Evolutionary conservation across 2,329 filamentous ascomycete species (phyloP), one percentile per base, ranked within the genome.

Genomic region (Pseudopyricularia cyperi): DNA sequence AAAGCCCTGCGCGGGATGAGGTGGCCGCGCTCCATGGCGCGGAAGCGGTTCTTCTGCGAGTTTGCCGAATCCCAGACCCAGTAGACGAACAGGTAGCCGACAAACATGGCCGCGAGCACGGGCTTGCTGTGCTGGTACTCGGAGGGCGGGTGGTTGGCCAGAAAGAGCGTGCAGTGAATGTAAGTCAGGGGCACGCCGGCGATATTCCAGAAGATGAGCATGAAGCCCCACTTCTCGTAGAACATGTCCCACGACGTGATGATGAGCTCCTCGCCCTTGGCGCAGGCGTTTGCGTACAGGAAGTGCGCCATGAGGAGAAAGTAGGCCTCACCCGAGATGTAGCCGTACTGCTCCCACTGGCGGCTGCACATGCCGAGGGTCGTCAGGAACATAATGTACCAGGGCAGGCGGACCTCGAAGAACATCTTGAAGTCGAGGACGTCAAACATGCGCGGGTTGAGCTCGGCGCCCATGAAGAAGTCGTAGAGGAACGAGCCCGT

Each of bases 341-440:
- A 89, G 52, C 87, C 87, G 61, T 87, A 85, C n/a, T 71, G 66
- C 63, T 91, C 86, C 59, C 82, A 86, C 67, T 93, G 87, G 56
- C 83, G 78, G 30, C 85, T 77, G 17, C 83, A 85, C 4, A 84
- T 78, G 49, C 78, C 85, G 58, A 82, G 73, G 28, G 82, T 80
- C 46, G 87, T 72, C 56, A 88, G 74, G 61, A 89, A 81, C 48
- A 91, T 74, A 55, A 89, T 89, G 69, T 80, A 91, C 87, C 87
- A 93, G n/a, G 87, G 87, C 52, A 93, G 73, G 56, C 87, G 82
- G 56, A 93, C 86, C 66, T 91, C 87, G 61, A 88, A 88, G 71
- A 93, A 91, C 88, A 94, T 93, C 72, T 94, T 94, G 72, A 93
- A 88, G 68, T 94, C 88, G 50, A 94, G 70, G 59, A 88, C 83